These are phyloP conservation scores for Neurospora sp. DNA, from an alignment of 2,329 filamentous ascomycete species.

Conservation along the genomic window DNA sequence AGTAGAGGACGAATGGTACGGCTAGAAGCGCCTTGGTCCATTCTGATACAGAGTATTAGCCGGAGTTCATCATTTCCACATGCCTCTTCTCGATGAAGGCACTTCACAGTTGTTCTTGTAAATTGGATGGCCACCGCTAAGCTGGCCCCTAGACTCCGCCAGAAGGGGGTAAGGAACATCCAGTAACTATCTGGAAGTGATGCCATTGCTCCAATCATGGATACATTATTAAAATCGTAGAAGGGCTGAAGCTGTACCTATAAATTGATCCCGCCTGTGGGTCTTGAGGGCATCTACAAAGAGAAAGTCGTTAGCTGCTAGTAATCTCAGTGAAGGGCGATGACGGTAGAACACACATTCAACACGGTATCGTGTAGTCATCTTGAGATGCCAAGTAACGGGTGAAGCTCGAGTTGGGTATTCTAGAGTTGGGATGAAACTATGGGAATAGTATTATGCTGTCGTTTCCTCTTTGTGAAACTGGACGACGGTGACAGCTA, in stretches of 20 bases:
- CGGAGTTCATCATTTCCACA: background rate
- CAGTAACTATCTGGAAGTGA: background rate
- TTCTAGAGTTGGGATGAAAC: background rate
- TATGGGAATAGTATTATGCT: background rate
- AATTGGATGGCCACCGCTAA: background rate
- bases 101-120: background rate
- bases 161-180: background rate
- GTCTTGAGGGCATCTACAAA: slow-evolving; percentile 57
- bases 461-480: background rate
- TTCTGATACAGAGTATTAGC: slow-evolving; percentile 40
- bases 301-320: background rate
- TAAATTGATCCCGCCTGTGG: slow-evolving; percentile 83
- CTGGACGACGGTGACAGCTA: background rate
- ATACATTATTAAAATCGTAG: background rate
- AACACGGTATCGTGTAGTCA: slow-evolving; percentile 58
- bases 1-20: slow-evolving; percentile 93
- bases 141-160: background rate
- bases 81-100: background rate
- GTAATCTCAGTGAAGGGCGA: slow-evolving; percentile 5
- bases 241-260: slow-evolving; percentile 38
- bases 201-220: background rate
- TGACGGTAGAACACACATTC: slow-evolving; percentile 49
- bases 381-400: slow-evolving; percentile 19
- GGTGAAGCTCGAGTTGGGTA: background rate
- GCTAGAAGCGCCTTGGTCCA: slow-evolving; percentile 95